phyloP scores from a whole-genome alignment of 306 rosid genomes.

The Neltuma alba region DNA sequence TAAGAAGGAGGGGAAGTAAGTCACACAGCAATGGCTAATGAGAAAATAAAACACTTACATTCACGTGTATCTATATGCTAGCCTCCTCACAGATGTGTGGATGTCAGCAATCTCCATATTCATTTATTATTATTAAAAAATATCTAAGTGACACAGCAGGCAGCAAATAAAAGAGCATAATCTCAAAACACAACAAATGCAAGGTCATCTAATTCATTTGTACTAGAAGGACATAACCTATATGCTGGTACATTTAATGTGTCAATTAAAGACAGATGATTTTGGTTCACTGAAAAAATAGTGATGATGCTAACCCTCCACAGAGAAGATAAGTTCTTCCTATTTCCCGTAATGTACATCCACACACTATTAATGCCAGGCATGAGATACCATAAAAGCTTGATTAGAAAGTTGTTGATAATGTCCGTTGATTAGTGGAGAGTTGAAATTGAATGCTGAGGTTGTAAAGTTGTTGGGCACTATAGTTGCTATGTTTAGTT shows the following conservation, averaged over 20 bases:
- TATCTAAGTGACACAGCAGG: background rate
- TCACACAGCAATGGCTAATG: conserved; percentile 27
- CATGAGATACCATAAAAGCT: conserved; percentile 86
- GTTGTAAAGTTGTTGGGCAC: conserved; percentile 95
- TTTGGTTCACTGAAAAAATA: background rate
- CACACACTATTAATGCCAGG: conserved; percentile 65
- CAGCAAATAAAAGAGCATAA: background rate
- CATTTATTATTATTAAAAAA: background rate
- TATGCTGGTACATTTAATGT: background rate
- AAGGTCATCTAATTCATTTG: background rate
- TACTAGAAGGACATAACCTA: background rate
- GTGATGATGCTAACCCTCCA: background rate
- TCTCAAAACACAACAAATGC: background rate
- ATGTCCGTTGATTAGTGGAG: conserved; percentile 98
- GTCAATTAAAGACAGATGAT: background rate
- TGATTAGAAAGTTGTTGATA: conserved; percentile 95
- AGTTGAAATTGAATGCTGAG: conserved; percentile 95
- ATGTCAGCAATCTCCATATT: background rate
- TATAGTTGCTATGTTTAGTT: conserved; percentile 98
- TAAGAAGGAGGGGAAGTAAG: background rate
- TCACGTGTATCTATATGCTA: background rate
- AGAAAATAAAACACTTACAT: conserved; percentile 1
- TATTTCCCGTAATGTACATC: background rate
- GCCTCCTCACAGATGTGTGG: background rate
- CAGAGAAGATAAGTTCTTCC: background rate